Evolutionary conservation across 2,329 filamentous ascomycete genomes (phyloP).

Genomic region (Aspergillus candidus): DNA sequence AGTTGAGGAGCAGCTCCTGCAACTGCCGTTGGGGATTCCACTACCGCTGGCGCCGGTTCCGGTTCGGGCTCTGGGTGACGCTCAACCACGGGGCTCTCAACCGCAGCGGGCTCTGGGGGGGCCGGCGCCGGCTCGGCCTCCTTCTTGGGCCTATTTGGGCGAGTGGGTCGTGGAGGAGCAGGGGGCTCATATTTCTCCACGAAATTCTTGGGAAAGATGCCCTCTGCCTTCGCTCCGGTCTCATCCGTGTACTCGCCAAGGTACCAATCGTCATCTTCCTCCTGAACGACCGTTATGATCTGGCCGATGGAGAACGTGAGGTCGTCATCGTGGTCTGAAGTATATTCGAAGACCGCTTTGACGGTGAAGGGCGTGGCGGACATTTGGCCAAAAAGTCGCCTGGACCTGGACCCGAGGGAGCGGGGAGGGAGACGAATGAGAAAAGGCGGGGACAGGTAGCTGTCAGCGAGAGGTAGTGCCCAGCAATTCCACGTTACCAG

Average conservation of each 20-base stretch:
- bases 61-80: constrained; percentile 31
- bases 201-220: constrained; percentile 94
- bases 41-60: constrained; percentile 18
- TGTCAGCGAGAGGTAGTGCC: constrained; percentile 5
- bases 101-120: constrained; percentile 26
- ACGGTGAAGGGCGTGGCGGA: constrained; percentile 75
- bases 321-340: constrained; percentile 89
- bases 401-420: constrained; percentile 11
- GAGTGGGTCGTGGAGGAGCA: constrained; percentile 76
- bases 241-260: constrained; percentile 78
- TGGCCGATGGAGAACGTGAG: constrained; percentile 79
- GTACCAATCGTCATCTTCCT: constrained; percentile 93
- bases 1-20: constrained; percentile 17
- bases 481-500: too few species aligned
- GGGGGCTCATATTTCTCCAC: constrained; percentile 93
- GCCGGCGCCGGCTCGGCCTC: constrained; percentile 43
- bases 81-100: constrained; percentile 21
- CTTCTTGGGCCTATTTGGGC: constrained; percentile 63
- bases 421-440: constrained; percentile 19
- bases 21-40: constrained; percentile 13
- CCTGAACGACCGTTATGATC: constrained; percentile 86
- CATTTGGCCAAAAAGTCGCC: constrained; percentile 50
- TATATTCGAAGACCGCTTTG: constrained; percentile 92
- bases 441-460: constrained; percentile 3
- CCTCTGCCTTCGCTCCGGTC: constrained; percentile 66